A percentile compares a stretch with the other conserved stretches of the same genome.
Evolutionary conservation across 1,284 basidiomycete genomes (phyloP).

Genomic region (Pisolithus thermaeus): DNA sequence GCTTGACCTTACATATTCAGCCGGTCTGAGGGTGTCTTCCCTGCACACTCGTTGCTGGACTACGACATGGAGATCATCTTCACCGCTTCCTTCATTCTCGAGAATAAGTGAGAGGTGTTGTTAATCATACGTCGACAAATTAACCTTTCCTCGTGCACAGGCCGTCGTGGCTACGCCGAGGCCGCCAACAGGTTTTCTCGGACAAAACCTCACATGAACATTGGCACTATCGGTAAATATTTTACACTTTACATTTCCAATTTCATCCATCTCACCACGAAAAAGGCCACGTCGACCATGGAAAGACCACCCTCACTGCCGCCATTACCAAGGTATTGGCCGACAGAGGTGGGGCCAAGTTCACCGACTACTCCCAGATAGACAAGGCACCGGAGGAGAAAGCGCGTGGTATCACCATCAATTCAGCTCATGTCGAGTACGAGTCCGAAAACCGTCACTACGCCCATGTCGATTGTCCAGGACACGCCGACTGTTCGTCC

Average conservation of each 20-base stretch:
- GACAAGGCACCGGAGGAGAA: constrained; percentile 99
- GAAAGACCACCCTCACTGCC: constrained; percentile 96
- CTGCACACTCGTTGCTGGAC: constrained; percentile 33
- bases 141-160: constrained; percentile 2
- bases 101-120: constrained; percentile 22
- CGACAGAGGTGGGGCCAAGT: constrained; percentile 79
- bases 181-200: constrained; percentile 70
- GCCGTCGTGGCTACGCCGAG: constrained; percentile 68
- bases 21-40: constrained; percentile 25
- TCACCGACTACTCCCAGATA: constrained; percentile 96
- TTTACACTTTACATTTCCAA: not conserved
- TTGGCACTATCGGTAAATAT: constrained; percentile 81
- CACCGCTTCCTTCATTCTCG: constrained; percentile 14
- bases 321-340: constrained; percentile 97
- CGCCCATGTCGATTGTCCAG: constrained; percentile 99
- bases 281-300: constrained; percentile 87
- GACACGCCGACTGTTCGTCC: constrained; percentile 81
- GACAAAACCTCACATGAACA: constrained; percentile 94
- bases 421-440: constrained; percentile 95
- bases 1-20: constrained; percentile 4
- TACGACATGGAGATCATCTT: constrained; percentile 14
- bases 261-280: constrained; percentile 15
- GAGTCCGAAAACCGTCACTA: constrained; percentile 92
- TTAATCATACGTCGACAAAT: constrained; percentile 1
- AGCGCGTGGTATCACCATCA: constrained; percentile 99